Base-by-base conservation (phyloP, 192 early-diverging fungal genomes). In the Tieghemiomyces parasiticus region DNA sequence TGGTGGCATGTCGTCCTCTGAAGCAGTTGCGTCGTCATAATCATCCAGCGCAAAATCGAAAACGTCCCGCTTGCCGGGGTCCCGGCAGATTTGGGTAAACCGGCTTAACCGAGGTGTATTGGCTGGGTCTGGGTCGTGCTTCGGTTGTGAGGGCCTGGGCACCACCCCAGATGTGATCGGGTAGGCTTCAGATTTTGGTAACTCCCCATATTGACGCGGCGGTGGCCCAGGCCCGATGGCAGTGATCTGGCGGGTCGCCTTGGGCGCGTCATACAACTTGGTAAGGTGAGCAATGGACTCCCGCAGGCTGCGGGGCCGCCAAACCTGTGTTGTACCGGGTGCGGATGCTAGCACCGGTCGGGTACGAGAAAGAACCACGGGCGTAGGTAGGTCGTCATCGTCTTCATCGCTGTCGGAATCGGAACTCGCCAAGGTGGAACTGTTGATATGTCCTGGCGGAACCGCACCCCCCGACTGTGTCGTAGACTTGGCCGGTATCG, bases 201-300 rank as follows among this genome's bases (percentile, higher is more conserved):
- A 1, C 33, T 25, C 34, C 26, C n/a, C n/a, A n/a, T n/a, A n/a
- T n/a, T n/a, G n/a, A n/a, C 19, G 34, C 55, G 16, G 19, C 3
- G 19, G 0, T 25, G 20, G 13, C n/a, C 2, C 32, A 2, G 24
- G 35, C 20, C 24, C 10, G n/a, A 25, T 58, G 30, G 31, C 4
- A 16, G 19, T 56, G n/a, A n/a, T n/a, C n/a, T n/a, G n/a, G 2
- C 19, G 6, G 55, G 31, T 22, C n/a, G 33, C 19, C 33, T 35
- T 30, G n/a, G n/a, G n/a, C n/a, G 13, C 13, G 22, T 58, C 55
- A 30, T 58, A 58, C 24, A 58, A 34, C 20, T 35, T 30, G 13
- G 55, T 58, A 1, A 58, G n/a, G 4, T 58, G 55, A 26, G 55
- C 33, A 58, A 58, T 58, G 20, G 55, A 58, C 35, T 58, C 55